Evolutionary conservation across 2,329 filamentous ascomycete genomes (phyloP), one percentile per base, ranked within the genome.

Genomic region (Epichloe sp.): DNA sequence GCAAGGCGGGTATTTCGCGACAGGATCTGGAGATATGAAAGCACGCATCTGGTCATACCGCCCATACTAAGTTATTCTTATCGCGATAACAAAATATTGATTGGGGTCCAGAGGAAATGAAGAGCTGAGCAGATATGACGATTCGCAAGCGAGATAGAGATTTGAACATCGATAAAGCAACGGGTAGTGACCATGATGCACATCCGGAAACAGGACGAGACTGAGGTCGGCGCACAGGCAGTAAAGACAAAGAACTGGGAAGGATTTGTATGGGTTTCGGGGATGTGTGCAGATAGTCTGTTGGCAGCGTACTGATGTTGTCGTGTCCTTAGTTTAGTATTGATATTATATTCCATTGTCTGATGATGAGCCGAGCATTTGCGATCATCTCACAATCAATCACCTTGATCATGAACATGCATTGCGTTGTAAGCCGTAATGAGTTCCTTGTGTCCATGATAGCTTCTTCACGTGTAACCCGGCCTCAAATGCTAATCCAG

Each of bases 21-120:
- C 93, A 5, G 93, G 93, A 55, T 96, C 90, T 59, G 93, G 93
- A 61, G 93, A 98, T 66, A 95, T 95, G 88, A 86, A 91, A 65
- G 93, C 93, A 50, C 84, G 93, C 63, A 97, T 98, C 71, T 98
- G 93, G 93, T 89, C 86, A 61, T 96, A 86, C 63, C 76, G 79
- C 51, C 69, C 74, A 4, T 67, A 74, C 49, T 70, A 69, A 50
- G n/a, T 14, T 7, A 11, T 38, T 38, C 15, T n/a, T 5, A 21
- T 17, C 7, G 38, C 17, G 11, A 40, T 5, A 10, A 21, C 12
- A 19, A 23, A 31, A 10, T 19, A n/a, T 19, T 11, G 45, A 19
- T 43, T n/a, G n/a, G 31, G 19, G 14, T 40, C n/a, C 12, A n/a
- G 15, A 42, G 21, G 31, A 42, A 34, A 47, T 8, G 37, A 50